Evolutionary conservation across 192 early-diverging fungal genomes (phyloP).

Genomic region (Martensiomyces pterosporus): DNA sequence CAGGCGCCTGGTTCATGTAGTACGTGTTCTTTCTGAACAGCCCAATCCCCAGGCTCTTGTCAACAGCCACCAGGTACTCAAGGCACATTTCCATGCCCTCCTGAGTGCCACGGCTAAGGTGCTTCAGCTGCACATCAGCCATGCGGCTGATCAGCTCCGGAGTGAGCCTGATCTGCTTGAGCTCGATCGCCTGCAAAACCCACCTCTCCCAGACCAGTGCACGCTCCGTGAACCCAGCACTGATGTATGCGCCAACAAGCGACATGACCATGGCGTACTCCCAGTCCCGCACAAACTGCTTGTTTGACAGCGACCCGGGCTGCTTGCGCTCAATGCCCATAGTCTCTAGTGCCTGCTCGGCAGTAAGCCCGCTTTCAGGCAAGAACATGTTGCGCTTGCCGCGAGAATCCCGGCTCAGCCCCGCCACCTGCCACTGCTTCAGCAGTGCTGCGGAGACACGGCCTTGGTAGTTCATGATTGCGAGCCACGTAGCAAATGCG

Average conservation of each 20-base stretch:
- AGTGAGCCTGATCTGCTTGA: constrained; percentile 2
- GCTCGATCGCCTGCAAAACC: constrained; percentile 15
- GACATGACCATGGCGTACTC: constrained; percentile 29
- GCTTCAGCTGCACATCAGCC: constrained; percentile 9
- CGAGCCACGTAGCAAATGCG: constrained; percentile 33
- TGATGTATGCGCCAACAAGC: constrained; percentile 27
- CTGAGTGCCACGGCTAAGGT: constrained; percentile 9
- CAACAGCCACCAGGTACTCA: constrained; percentile 17
- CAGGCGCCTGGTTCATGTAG: constrained; percentile 4
- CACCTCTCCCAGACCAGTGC: constrained; percentile 23
- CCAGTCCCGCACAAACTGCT: constrained; percentile 23
- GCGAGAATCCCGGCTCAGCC: neutral
- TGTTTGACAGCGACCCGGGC: neutral
- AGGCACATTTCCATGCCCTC: constrained; percentile 16
- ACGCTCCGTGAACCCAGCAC: neutral
- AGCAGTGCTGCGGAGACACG: constrained; percentile 8
- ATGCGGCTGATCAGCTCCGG: constrained; percentile 8
- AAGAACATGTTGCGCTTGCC: constrained; percentile 5
- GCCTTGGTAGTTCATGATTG: constrained; percentile 13
- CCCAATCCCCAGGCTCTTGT: neutral
- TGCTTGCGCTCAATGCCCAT: neutral
- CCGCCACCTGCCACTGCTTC: constrained; percentile 5
- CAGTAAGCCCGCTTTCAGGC: constrained; percentile 1
- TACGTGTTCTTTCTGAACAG: constrained; percentile 2
- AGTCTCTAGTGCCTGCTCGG: constrained; percentile 6